phyloP scores from a whole-genome alignment of 306 rosid genomes.

The Psophocarpus tetragonolobus region DNA sequence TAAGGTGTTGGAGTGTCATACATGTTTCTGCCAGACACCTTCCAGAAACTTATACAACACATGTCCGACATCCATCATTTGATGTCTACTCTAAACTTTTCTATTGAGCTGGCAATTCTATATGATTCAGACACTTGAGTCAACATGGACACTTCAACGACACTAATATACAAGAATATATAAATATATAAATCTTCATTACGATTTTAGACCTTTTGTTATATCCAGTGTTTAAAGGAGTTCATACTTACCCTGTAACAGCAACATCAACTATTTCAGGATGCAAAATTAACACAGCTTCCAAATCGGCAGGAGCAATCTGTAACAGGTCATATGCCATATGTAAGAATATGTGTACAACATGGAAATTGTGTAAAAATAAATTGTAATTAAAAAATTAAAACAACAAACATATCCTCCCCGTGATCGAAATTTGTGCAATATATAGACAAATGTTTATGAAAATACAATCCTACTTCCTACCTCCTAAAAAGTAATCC shows the following conservation, averaged over 20 bases:
- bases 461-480: not conserved
- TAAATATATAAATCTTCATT: not conserved
- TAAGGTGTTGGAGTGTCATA: not conserved
- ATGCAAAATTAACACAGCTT: constrained; percentile 43
- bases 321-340: constrained; percentile 32
- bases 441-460: not conserved
- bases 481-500: not conserved
- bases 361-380: not conserved
- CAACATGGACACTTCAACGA: not conserved
- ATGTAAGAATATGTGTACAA: not conserved
- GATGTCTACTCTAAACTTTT: not conserved
- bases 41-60: not conserved
- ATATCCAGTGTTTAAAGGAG: not conserved
- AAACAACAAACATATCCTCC: not conserved
- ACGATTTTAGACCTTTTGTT: not conserved
- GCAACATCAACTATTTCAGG: constrained; percentile 56
- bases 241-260: constrained; percentile 40
- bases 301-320: constrained; percentile 63
- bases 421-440: not conserved
- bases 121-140: not conserved
- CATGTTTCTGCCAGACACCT: not conserved
- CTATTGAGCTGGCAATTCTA: not conserved
- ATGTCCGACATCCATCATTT: not conserved
- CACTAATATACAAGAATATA: not conserved
- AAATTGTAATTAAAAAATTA: not conserved